Evolutionary conservation across 164 flowering plant species (phyloP), one percentile per base, ranked within the genome.

Genomic region (Kingdonia uniflora): DNA sequence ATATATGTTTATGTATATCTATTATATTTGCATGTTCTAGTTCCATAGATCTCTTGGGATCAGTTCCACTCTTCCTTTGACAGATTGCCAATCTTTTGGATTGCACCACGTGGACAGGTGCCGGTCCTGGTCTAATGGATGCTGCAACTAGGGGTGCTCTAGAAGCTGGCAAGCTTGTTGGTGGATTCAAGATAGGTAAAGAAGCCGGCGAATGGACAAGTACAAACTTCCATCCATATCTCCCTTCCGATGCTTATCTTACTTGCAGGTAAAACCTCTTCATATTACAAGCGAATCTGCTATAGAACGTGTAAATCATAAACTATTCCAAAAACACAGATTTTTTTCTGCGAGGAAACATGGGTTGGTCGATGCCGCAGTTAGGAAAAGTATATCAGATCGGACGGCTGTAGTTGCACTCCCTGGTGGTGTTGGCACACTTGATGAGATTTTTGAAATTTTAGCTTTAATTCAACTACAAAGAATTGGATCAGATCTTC

Each of bases 81-180:
- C 74, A 92, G 96, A 59, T 84, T 50, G 91, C 95, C 17, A 70
- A 56, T 8, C 87, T 88, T 55, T 71, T 88, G 73, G 76, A 79
- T 54, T 82, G 94, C 71, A 86, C 99, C 19, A 61, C 99, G 33
- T 92, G 96, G 96, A 73, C 91, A 14, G 99, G 96, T 54, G 96
- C 74, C 41, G 96, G 99, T 45, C 96, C 96, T n/a, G 96, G 99
- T 15, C 82, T 92, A 47, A 92, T 88, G 99, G 99, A 92, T 74
- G 96, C 99, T 43, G 94, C 69, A 16, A 82, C 69, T 35, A 76
- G 78, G 66, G 99, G 99, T 46, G 94, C 96, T 52, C 65, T 88
- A 35, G 65, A 80, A 68, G 88, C 88, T 17, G 79, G 77, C 47
- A 92, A 78, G 58, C 80, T 74, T 5, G 95, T 92, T 51, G 99